Percentiles rank a stretch among this genome's conserved stretches.
Conservation (phyloP, 805 yeast genomes). For the Yarrowia keelungensis region DNA sequence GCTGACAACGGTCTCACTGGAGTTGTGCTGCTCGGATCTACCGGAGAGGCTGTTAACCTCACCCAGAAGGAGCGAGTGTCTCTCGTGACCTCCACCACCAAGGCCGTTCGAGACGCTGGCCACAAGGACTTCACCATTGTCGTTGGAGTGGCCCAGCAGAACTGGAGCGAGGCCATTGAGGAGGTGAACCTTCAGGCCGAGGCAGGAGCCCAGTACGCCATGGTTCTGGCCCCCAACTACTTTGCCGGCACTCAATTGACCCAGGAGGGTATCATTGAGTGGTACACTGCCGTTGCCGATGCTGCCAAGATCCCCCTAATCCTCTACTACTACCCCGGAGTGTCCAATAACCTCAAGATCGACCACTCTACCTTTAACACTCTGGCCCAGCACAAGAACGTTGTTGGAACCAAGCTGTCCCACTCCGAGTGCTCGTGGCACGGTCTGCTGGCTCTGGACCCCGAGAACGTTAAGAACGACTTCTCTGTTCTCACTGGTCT, state of each 20-base stretch:
- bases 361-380: slow-evolving; percentile 53
- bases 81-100: slow-evolving; percentile 46
- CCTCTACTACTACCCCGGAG: slow-evolving; percentile 60
- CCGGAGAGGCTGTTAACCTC: slow-evolving; percentile 63
- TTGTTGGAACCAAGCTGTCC: slow-evolving; percentile 60
- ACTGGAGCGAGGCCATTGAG: slow-evolving; percentile 55
- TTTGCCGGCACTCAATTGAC: slow-evolving; percentile 55
- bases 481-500: slow-evolving; percentile 59
- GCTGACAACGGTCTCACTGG: slow-evolving; percentile 58
- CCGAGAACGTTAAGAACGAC: slow-evolving; percentile 52
- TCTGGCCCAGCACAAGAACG: slow-evolving; percentile 56
- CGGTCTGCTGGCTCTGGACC: slow-evolving; percentile 55
- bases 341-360: slow-evolving; percentile 54
- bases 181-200: slow-evolving; percentile 45
- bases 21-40: slow-evolving; percentile 59
- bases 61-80: slow-evolving; percentile 55
- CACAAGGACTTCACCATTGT: slow-evolving; percentile 54
- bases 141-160: slow-evolving; percentile 60
- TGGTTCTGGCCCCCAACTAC: slow-evolving; percentile 57
- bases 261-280: slow-evolving; percentile 58
- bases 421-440: slow-evolving; percentile 60
- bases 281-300: slow-evolving; percentile 56
- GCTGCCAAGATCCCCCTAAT: slow-evolving; percentile 54
- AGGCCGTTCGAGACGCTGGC: slow-evolving; percentile 51
- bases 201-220: slow-evolving; percentile 47